Percentiles rank a stretch among this genome's conserved stretches.
Evolutionary conservation across 257 asterid genomes (phyloP).

Genomic region (Scutellaria minor): DNA sequence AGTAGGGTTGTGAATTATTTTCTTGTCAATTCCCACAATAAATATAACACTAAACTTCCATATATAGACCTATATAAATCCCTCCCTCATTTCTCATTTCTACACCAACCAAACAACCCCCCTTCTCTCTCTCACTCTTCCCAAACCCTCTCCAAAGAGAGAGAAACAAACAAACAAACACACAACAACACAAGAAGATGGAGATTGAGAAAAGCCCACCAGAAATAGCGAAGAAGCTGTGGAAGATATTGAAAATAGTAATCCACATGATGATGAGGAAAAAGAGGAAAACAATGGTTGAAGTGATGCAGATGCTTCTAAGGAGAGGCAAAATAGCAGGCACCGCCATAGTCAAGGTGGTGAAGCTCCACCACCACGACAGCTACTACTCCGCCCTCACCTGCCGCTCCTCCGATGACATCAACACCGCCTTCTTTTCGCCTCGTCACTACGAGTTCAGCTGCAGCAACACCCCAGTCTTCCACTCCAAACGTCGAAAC

Average conservation of each 20-base stretch:
- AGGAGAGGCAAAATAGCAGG: constrained; percentile 38
- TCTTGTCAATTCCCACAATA: background rate
- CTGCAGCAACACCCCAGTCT: constrained; percentile 54
- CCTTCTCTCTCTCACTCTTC: constrained; percentile 7
- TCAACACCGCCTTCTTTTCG: constrained; percentile 37
- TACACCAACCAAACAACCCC: constrained; percentile 6
- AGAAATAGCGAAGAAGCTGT: constrained; percentile 38
- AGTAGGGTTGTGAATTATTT: background rate
- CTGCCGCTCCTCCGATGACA: constrained; percentile 41
- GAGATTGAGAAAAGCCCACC: constrained; percentile 36
- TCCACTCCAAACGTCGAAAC: background rate
- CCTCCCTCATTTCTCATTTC: constrained; percentile 19
- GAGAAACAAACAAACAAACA: background rate
- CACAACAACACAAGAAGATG: constrained; percentile 23
- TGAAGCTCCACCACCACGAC: constrained; percentile 22
- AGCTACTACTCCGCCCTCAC: constrained; percentile 44
- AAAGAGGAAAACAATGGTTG: too few relatives aligned
- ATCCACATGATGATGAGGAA: constrained; percentile 11
- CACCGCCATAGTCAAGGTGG: constrained; percentile 36
- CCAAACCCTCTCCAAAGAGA: background rate
- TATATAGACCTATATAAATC: constrained; percentile 6
- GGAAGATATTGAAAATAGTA: constrained; percentile 39
- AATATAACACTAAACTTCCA: background rate
- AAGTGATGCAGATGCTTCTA: constrained; percentile 17
- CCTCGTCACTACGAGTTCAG: constrained; percentile 55